These are phyloP conservation scores for Aspergillus quadricinctus DNA, from an alignment of 2,329 filamentous ascomycete species.

Conservation along the genomic window DNA sequence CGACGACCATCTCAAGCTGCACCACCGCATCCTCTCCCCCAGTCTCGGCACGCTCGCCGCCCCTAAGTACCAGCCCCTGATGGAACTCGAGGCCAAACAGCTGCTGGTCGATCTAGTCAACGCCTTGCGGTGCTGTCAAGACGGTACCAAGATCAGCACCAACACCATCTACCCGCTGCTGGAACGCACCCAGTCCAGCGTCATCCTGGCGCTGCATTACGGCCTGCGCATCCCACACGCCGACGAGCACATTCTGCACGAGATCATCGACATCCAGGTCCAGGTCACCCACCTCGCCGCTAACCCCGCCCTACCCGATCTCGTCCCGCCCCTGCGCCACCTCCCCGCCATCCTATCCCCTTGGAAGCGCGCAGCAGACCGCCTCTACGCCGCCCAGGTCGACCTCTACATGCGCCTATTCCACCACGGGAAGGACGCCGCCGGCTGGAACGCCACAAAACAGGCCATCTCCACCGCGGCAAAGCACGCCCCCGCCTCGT, in stretches of 20 bases:
- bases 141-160: constrained; percentile 9
- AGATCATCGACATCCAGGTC: constrained; percentile 45
- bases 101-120: constrained; percentile 42
- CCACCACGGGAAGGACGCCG: constrained; percentile 10
- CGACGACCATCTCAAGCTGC: constrained; percentile 47
- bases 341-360: constrained; percentile 44
- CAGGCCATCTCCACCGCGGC: constrained; percentile 27
- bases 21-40: constrained; percentile 44
- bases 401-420: constrained; percentile 25
- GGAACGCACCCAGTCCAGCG: constrained; percentile 49
- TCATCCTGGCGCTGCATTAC: constrained; percentile 51
- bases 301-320: constrained; percentile 46
- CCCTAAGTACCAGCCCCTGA: constrained; percentile 46
- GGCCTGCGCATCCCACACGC: constrained; percentile 43
- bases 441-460: constrained; percentile 26
- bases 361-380: constrained; percentile 38
- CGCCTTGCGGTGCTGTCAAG: constrained; percentile 3
- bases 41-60: constrained; percentile 48
- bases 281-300: constrained; percentile 47
- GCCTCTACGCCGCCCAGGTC: constrained; percentile 19
- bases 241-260: constrained; percentile 44
- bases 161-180: constrained; percentile 45
- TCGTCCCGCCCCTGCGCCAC: constrained; percentile 42
- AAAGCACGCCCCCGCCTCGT: constrained; percentile 28
- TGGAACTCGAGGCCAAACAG: constrained; percentile 48